These are phyloP conservation scores for Boletus sp. DNA, from an alignment of 768 basidiomycete species.

Conservation along the genomic window DNA sequence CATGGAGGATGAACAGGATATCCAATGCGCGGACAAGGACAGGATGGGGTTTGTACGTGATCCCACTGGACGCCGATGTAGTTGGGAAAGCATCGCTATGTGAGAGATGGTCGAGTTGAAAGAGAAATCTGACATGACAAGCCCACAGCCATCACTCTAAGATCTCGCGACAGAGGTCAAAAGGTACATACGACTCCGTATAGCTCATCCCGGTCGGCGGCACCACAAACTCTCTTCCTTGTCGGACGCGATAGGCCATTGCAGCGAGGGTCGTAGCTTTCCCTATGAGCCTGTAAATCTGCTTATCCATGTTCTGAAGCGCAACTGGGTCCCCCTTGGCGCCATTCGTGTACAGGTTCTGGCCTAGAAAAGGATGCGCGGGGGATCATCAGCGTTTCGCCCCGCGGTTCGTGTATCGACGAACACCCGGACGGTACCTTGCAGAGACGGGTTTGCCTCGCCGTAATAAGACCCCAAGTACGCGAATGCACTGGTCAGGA, in stretches of 20 bases:
- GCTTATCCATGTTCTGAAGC: conserved; percentile 84
- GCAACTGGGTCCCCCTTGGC: conserved; percentile 64
- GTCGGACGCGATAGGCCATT: conserved; percentile 93
- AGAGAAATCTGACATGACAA: conserved; percentile 61
- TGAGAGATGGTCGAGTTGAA: conserved; percentile 81
- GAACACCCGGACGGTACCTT: conserved; percentile 44
- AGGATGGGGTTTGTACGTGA: conserved; percentile 70
- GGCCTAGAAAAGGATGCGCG: conserved; percentile 44
- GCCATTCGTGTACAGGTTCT: conserved; percentile 72
- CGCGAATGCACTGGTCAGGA: conserved; percentile 82
- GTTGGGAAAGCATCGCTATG: conserved; percentile 29
- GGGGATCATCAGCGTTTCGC: conserved; percentile 1
- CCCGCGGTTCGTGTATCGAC: not conserved
- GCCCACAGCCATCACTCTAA: not conserved
- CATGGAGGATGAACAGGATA: conserved; percentile 82
- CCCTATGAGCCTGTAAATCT: conserved; percentile 85
- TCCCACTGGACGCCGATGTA: conserved; percentile 48
- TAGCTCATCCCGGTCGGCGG: conserved; percentile 84
- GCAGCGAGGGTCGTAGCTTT: conserved; percentile 89
- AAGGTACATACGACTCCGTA: conserved; percentile 61
- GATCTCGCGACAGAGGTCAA: not conserved
- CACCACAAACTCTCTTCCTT: conserved; percentile 83
- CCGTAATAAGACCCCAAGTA: conserved; percentile 86
- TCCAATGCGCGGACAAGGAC: conserved; percentile 86
- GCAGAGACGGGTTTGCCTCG: conserved; percentile 86